phyloP scores from a whole-genome alignment of 495 filamentous ascomycete species.

The Aspergillus affinis region DNA sequence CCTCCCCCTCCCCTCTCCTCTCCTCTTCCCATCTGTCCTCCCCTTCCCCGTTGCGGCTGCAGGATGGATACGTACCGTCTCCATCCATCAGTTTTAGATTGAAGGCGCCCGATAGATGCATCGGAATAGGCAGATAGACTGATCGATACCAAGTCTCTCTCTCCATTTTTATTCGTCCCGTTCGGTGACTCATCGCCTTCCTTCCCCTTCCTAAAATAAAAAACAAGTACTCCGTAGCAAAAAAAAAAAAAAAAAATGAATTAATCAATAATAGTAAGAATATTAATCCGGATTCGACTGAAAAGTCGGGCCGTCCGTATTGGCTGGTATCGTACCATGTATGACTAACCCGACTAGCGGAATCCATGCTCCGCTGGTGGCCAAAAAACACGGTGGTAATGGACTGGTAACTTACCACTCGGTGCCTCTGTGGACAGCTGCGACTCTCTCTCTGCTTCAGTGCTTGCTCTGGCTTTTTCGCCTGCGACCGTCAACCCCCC shows the following conservation, averaged over 20 bases:
- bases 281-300: constrained; percentile 1
- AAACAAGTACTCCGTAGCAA: too few relatives aligned
- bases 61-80: neutral
- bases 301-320: neutral
- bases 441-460: neutral
- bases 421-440: too few relatives aligned
- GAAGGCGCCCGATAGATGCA: too few relatives aligned
- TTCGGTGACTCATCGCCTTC: neutral
- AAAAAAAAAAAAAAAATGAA: neutral
- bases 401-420: constrained; percentile 10
- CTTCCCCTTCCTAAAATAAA: neutral
- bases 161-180: neutral
- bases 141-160: neutral
- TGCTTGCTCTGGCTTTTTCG: neutral
- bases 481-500: too few relatives aligned
- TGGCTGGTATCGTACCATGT: constrained; percentile 2
- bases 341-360: constrained; percentile 12
- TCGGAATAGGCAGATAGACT: neutral
- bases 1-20: neutral
- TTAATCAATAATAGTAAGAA: neutral
- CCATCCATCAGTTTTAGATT: neutral
- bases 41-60: too few relatives aligned
- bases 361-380: constrained; percentile 11
- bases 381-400: constrained; percentile 10
- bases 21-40: neutral